Percentiles rank a stretch among this genome's conserved stretches.
Evolutionary conservation across 1,284 basidiomycete species (phyloP).

Genomic region (Caloboletus inedulis): DNA sequence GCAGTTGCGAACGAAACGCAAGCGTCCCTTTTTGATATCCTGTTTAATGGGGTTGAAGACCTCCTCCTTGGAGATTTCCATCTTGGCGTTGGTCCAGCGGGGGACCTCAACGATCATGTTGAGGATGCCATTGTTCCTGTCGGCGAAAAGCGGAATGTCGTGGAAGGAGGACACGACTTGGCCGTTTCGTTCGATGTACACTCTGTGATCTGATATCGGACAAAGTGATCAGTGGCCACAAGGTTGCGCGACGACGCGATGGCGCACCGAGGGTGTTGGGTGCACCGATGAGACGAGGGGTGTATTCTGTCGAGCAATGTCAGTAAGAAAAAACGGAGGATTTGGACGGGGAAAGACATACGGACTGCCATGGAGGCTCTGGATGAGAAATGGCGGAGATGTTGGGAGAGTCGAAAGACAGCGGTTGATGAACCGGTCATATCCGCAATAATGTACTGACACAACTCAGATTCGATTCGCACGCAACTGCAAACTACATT

Average conservation of each 20-base stretch:
- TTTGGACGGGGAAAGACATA: conserved; percentile 32
- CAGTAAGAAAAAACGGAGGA: conserved; percentile 10
- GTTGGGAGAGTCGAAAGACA: conserved; percentile 52
- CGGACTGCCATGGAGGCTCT: conserved; percentile 55
- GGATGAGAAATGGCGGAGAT: conserved; percentile 49
- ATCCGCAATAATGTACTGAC: conserved; percentile 15
- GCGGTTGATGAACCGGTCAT: conserved; percentile 35
- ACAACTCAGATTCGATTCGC: not conserved
- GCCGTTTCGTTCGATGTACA: conserved; percentile 88
- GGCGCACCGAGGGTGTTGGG: conserved; percentile 87
- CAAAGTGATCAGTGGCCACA: conserved; percentile 16
- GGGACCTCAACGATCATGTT: conserved; percentile 99
- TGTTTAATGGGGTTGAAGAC: conserved; percentile 99
- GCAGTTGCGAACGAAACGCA: conserved; percentile 98
- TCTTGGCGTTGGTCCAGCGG: conserved; percentile 99
- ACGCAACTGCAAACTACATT: not conserved
- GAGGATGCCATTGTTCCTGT: conserved; percentile 89
- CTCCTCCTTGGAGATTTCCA: conserved; percentile 99
- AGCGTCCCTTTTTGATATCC: conserved; percentile 93
- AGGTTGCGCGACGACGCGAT: not conserved
- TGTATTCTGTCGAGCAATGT: conserved; percentile 50
- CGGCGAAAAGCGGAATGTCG: conserved; percentile 94
- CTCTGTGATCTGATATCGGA: conserved; percentile 76
- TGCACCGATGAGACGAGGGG: conserved; percentile 78
- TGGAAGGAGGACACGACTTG: conserved; percentile 90